A percentile compares a stretch with the other conserved stretches of the same genome.
Conservation (phyloP, 2,329 filamentous ascomycete genomes). For the Coniochaeta hoffmannii region DNA sequence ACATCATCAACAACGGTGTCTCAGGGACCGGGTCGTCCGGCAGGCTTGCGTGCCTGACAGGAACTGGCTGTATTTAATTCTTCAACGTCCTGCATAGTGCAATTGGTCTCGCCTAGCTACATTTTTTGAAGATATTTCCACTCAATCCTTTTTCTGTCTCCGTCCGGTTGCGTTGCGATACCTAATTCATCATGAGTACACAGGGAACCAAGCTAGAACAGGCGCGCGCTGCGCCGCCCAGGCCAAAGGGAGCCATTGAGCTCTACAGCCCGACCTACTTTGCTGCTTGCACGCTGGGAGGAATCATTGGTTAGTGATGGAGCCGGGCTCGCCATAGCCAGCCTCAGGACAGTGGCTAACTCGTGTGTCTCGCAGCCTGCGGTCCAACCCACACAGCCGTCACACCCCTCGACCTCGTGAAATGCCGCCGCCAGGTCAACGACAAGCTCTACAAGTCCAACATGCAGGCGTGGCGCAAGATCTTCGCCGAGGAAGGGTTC, state of each 20-base stretch:
- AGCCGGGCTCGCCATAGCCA: background rate
- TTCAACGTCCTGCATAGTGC: background rate
- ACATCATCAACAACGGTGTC: background rate
- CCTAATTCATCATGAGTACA: background rate
- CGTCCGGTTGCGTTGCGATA: background rate
- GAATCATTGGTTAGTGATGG: constrained; percentile 1
- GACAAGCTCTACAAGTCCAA: constrained; percentile 79
- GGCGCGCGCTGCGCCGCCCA: background rate
- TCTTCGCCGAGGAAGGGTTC: constrained; percentile 72
- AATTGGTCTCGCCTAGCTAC: background rate
- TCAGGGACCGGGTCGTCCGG: background rate
- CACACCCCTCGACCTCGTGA: constrained; percentile 62
- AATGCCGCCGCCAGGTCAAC: constrained; percentile 88
- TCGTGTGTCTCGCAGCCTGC: background rate
- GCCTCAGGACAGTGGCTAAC: background rate
- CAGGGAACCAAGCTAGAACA: background rate
- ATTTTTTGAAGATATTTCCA: background rate
- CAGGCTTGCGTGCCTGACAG: background rate
- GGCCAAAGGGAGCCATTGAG: background rate
- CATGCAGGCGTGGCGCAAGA: constrained; percentile 59
- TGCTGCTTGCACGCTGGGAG: constrained; percentile 1
- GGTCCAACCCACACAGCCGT: constrained; percentile 23
- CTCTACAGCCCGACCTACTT: constrained; percentile 3
- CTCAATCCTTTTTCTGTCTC: background rate
- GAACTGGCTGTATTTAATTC: background rate